Evolutionary conservation across 768 basidiomycete genomes (phyloP), one percentile per base, ranked within the genome.

Genomic region (Tremella fuciformis): DNA sequence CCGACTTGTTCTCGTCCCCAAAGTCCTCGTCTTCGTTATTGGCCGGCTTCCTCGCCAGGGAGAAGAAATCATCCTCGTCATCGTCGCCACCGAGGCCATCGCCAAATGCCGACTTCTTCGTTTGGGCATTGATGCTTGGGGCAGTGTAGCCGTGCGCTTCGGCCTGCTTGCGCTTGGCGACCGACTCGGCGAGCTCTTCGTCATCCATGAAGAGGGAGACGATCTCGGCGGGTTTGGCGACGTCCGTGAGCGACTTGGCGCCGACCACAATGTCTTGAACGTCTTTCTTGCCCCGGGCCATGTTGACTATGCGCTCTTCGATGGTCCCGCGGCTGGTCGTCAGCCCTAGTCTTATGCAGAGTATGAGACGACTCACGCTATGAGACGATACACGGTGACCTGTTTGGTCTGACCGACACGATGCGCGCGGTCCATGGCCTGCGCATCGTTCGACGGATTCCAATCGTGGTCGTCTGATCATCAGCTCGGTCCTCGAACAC

Each of bases 221-320:
- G 55, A 99, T 96, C 76, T 99, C 96, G 78, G 90, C 93, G 24
- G 91, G 90, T 75, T 91, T 93, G 18, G 91, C 85, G 53, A 88
- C 88, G 63, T 96, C 92, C 1, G 88, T 90, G 74, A 96, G 86
- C 61, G 85, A 91, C 78, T 96, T 97, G 79, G 89, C 93, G 53
- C 96, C 96, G 8, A 99, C 96, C 53, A 99, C 96, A 59, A 97
- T 94, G 68, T 99, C 96, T 85, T 98, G 96, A 3, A 90, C 92
- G 72, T 96, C 92, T 84, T 96, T 96, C 81, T 96, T 96, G 58
- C 92, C 91, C 49, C 94, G 84, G 3, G 96, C 93, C 53, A 99
- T 81, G 77, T 94, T 90, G 19, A 99, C 84, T 66, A 99, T 99
- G 2, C 96, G 89, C 77, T 99, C 94, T 73, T 99, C 77, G 56